Evolutionary conservation across 2,329 filamentous ascomycete genomes (phyloP), one percentile per base, ranked within the genome.

Genomic region (Paraconiothyrium brasiliense): DNA sequence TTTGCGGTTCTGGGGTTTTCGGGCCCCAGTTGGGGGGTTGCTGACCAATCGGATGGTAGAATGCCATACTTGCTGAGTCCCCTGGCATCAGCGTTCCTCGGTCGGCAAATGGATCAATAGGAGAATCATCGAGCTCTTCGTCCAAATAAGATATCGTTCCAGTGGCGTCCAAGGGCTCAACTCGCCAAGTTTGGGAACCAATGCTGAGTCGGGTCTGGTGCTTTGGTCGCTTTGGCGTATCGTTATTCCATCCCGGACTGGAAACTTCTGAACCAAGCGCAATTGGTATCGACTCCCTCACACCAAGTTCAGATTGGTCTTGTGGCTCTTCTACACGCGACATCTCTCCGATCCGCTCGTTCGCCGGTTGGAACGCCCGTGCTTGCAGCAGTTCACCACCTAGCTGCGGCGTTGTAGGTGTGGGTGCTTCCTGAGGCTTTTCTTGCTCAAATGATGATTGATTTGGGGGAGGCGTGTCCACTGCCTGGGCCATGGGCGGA

Each of bases 261-360:
- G 79, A 75, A 1, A 84, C 82, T 34, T 77, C 73, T 14, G 80
- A 78, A 27, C 81, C 77, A 44, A 87, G 78, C 80, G 87, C 84
- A 50, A 87, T 85, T 46, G 84, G 83, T 58, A 87, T 84, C 4
- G 85, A 86, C 63, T 85, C 84, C 60, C 80, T 78, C 56, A 86
- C 83, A 46, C 85, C 83, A 44, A 79, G 69, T 34, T 84, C 83
- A 1, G 83, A 85, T 51, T 78, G 69, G 34, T 71, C 71, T 58
- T 64, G 67, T 2, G 64, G 41, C 35, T 61, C 49, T 20, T 76
- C 71, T 20, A 68, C 64, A 13, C 64, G 62, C 37, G 68, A 67
- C 1, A 67, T 63, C 22, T 63, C 65, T 35, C 56, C 50, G 39
- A 56, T 57, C 13, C 59, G 59, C 37, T 59, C 67, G 20, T 46